These are phyloP conservation scores for Sphenostylis stenocarpa DNA, from an alignment of 306 rosid genomes.

Conservation along the genomic window DNA sequence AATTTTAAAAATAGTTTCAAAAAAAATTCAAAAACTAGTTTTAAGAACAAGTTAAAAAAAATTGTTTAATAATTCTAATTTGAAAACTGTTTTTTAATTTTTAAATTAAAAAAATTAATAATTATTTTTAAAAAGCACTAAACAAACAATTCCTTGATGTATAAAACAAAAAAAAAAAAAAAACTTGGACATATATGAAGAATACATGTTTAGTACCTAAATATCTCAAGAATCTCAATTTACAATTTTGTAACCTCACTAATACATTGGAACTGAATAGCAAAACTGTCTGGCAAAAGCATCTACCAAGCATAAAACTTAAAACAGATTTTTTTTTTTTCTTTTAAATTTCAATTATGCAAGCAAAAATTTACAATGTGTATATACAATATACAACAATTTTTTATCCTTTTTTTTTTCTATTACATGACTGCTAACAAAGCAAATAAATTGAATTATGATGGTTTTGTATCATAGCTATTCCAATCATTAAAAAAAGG, in stretches of 20 bases:
- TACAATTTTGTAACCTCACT: not conserved
- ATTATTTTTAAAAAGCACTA: too few species aligned
- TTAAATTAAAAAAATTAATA: too few species aligned
- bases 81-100: too few species aligned
- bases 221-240: not conserved
- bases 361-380: constrained; percentile 38
- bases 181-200: too few species aligned
- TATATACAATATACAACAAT: constrained; percentile 38
- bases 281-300: not conserved
- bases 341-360: constrained; percentile 19
- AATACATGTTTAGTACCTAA: too few species aligned
- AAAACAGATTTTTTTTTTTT: not conserved
- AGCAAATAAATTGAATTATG: constrained; percentile 35
- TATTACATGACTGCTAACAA: constrained; percentile 37
- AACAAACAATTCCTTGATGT: too few species aligned
- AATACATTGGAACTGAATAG: not conserved
- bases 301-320: not conserved
- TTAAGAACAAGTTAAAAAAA: too few species aligned
- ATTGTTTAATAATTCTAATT: too few species aligned
- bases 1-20: too few species aligned
- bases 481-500: constrained; percentile 29
- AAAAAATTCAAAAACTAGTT: too few species aligned
- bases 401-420: constrained; percentile 12
- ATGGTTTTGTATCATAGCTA: constrained; percentile 18
- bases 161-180: not conserved